A percentile compares a stretch with the other conserved stretches of the same genome.
phyloP scores from a whole-genome alignment of 805 yeast species.

The Nakazawaea sp. region DNA sequence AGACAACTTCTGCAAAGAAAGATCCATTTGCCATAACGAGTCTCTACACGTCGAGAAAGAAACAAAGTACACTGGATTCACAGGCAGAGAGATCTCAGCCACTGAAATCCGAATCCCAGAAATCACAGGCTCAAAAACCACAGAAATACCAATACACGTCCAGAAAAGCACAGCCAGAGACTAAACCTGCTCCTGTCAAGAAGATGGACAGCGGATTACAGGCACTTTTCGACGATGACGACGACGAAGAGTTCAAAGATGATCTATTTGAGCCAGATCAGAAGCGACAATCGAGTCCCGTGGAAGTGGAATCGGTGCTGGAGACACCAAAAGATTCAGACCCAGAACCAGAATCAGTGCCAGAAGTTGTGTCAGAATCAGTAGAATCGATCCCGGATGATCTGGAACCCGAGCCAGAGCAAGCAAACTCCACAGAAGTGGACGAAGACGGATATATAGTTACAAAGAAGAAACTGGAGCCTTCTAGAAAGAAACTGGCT shows the following conservation, averaged over 20 bases:
- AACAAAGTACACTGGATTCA: background rate
- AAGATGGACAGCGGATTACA: slow-evolving; percentile 10
- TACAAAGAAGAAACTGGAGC: slow-evolving; percentile 19
- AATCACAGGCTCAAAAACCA: background rate
- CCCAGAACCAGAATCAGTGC: background rate
- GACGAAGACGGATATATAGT: slow-evolving; percentile 50
- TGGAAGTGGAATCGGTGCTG: background rate
- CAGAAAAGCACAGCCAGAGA: slow-evolving; percentile 11
- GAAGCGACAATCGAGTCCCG: background rate
- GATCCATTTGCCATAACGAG: slow-evolving; percentile 7
- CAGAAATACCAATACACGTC: slow-evolving; percentile 12
- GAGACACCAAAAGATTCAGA: background rate
- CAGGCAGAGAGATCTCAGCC: background rate
- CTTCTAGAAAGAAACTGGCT: slow-evolving; percentile 5
- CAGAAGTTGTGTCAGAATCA: slow-evolving; percentile 7
- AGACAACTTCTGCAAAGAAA: slow-evolving; percentile 3
- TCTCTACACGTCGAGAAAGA: slow-evolving; percentile 10
- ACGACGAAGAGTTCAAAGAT: slow-evolving; percentile 4
- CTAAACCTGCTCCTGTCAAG: background rate
- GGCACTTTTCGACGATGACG: slow-evolving; percentile 10
- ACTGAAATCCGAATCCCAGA: background rate
- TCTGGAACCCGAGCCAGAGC: slow-evolving; percentile 13
- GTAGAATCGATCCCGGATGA: slow-evolving; percentile 12
- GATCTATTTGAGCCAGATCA: background rate
- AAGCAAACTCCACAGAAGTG: slow-evolving; percentile 19